A percentile compares a stretch with the other conserved stretches of the same genome.
phyloP scores from a whole-genome alignment of 2,329 filamentous ascomycete species.

The Mariannaea elegans region DNA sequence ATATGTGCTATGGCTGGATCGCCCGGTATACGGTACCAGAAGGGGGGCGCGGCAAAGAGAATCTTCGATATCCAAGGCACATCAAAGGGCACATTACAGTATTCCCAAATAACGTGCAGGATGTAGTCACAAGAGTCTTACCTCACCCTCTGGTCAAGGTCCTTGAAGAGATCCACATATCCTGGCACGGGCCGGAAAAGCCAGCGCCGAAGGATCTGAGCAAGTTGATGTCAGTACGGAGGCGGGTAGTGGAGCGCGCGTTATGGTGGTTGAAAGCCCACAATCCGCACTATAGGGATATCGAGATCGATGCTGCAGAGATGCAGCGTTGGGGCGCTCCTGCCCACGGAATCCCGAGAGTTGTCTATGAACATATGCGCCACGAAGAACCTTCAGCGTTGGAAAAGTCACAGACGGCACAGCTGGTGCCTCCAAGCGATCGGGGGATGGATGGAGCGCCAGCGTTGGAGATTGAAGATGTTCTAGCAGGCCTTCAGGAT shows the following conservation, averaged over 20 bases:
- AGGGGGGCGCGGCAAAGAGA: background rate
- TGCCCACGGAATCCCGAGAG: slow-evolving; percentile 7
- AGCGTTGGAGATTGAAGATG: slow-evolving; percentile 4
- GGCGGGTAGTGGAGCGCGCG: background rate
- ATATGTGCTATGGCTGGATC: slow-evolving; percentile 7
- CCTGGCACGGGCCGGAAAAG: slow-evolving; percentile 9
- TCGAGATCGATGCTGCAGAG: slow-evolving; percentile 4
- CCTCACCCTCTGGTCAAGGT: slow-evolving; percentile 6
- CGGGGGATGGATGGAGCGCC: background rate
- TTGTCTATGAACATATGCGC: slow-evolving; percentile 11
- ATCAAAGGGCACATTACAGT: slow-evolving; percentile 10
- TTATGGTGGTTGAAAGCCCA: slow-evolving; percentile 9
- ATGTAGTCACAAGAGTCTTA: slow-evolving; percentile 9
- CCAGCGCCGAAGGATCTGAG: slow-evolving; percentile 12
- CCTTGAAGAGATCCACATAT: slow-evolving; percentile 16
- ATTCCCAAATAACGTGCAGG: slow-evolving; percentile 13
- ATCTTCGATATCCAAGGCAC: background rate
- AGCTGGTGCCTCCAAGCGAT: background rate
- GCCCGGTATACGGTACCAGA: background rate
- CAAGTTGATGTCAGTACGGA: slow-evolving; percentile 5
- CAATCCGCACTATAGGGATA: slow-evolving; percentile 14
- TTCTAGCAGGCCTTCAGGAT: background rate
- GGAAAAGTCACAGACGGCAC: background rate
- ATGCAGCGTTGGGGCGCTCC: slow-evolving; percentile 9
- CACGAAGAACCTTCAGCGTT: slow-evolving; percentile 4